Percentiles rank a stretch among this genome's conserved stretches.
phyloP scores from a whole-genome alignment of 164 flowering plant genomes.

The Vitis labrusca region DNA sequence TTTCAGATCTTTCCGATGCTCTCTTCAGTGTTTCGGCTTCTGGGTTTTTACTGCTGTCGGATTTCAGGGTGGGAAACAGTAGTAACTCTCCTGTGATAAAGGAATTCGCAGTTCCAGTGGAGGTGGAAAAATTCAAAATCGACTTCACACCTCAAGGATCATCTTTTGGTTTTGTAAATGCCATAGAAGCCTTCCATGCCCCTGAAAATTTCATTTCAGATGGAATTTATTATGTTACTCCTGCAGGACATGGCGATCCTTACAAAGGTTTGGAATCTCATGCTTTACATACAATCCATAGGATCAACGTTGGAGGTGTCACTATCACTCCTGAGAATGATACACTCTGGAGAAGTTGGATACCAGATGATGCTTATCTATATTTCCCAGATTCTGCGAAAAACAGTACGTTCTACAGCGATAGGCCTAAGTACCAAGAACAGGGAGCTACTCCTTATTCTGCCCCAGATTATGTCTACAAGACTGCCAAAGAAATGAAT shows the following conservation, averaged over 20 bases:
- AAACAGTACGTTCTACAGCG: too few species aligned
- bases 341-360: conserved; percentile 15
- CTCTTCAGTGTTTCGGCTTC: conserved; percentile 4
- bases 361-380: not conserved
- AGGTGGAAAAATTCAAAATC: not conserved
- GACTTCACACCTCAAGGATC: conserved; percentile 3
- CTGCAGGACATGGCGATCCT: not conserved
- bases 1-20: not conserved
- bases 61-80: not conserved
- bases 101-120: conserved; percentile 6
- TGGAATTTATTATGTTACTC: not conserved
- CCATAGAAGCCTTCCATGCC: conserved; percentile 13
- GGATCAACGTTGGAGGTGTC: conserved; percentile 15
- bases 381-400: too few species aligned
- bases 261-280: not conserved
- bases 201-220: not conserved
- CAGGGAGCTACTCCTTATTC: not conserved
- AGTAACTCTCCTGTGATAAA: not conserved
- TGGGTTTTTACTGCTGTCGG: not conserved
- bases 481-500: not conserved
- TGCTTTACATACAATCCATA: conserved; percentile 7
- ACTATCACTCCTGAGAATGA: not conserved
- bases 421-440: too few species aligned
- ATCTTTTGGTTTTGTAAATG: conserved; percentile 15
- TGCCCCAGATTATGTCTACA: conserved; percentile 10